Percentiles rank a stretch among this genome's conserved stretches.
phyloP scores from a whole-genome alignment of 257 asterid genomes.

The Capsicum baccatum region DNA sequence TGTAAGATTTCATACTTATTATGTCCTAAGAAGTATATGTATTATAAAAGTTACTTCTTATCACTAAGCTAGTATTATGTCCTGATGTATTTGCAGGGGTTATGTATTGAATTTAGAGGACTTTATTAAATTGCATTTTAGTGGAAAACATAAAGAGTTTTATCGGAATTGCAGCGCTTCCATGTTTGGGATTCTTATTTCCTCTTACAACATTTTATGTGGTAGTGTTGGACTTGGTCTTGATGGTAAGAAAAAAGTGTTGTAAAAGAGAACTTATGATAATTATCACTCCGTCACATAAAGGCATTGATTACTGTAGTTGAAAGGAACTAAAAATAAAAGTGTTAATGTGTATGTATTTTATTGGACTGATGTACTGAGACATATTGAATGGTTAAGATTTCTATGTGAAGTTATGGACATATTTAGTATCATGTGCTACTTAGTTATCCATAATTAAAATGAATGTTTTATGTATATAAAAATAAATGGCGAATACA shows the following conservation, averaged over 20 bases:
- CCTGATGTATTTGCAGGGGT: slow-evolving; percentile 42
- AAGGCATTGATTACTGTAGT: too few species aligned
- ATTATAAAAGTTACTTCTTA: too few species aligned
- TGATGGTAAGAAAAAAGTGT: too few species aligned
- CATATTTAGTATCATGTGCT: not conserved
- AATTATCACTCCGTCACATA: too few species aligned
- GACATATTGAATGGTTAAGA: not conserved
- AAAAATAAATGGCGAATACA: too few species aligned
- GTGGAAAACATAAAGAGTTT: slow-evolving; percentile 80
- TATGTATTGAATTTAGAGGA: slow-evolving; percentile 58
- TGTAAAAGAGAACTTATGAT: too few species aligned
- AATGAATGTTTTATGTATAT: not conserved
- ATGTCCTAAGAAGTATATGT: too few species aligned
- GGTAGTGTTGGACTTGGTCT: too few species aligned
- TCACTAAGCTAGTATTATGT: not conserved
- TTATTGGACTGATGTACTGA: not conserved
- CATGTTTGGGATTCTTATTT: slow-evolving; percentile 51
- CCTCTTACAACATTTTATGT: too few species aligned
- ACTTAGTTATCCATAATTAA: not conserved
- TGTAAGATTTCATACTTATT: too few species aligned
- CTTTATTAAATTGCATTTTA: slow-evolving; percentile 61
- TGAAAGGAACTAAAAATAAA: too few species aligned
- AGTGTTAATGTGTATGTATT: too few species aligned
- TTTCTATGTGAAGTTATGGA: not conserved
- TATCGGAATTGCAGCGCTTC: slow-evolving; percentile 77